Conservation (phyloP, 2,329 filamentous ascomycete genomes). For the Ilyonectria sp. region DNA sequence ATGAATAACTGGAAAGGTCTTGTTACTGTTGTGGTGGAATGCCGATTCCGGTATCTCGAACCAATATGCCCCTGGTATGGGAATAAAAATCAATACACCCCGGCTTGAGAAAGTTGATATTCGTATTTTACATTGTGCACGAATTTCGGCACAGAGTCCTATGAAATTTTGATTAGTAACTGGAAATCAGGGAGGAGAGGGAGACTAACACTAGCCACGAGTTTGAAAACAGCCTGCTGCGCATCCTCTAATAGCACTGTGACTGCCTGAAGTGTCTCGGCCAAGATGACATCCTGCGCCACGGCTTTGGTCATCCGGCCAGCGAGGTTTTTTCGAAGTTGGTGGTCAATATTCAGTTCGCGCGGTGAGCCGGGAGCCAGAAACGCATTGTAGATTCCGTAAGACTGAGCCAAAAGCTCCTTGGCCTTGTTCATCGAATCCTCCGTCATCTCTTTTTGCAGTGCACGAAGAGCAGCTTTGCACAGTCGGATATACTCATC, state of each 20-base stretch:
- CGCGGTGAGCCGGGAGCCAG: constrained; percentile 94
- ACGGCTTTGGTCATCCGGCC: constrained; percentile 97
- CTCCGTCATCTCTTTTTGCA: constrained; percentile 71
- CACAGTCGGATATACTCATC: constrained; percentile 86
- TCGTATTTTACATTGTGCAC: constrained; percentile 66
- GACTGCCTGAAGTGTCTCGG: constrained; percentile 90
- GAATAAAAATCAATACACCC: not conserved
- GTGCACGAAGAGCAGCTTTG: constrained; percentile 70
- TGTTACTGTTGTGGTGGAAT: no score
- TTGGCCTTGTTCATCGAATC: constrained; percentile 85
- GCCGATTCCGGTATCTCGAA: no score
- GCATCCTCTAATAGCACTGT: constrained; percentile 91
- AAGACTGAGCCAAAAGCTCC: constrained; percentile 94
- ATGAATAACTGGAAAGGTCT: no score
- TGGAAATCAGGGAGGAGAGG: fast-evolving
- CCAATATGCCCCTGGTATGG: not conserved
- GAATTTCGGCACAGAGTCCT: constrained; percentile 84
- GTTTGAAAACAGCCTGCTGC: constrained; percentile 94
- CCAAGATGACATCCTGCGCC: constrained; percentile 91
- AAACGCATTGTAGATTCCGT: constrained; percentile 97
- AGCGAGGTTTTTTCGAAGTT: constrained; percentile 91
- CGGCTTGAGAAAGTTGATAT: not conserved
- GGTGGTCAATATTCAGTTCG: constrained; percentile 97
- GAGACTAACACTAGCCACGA: constrained; percentile 94
- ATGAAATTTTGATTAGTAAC: constrained; percentile 40